Evolutionary conservation across 306 rosid species (phyloP), one percentile per base, ranked within the genome.

Genomic region (Oxytropis ochrocephala): DNA sequence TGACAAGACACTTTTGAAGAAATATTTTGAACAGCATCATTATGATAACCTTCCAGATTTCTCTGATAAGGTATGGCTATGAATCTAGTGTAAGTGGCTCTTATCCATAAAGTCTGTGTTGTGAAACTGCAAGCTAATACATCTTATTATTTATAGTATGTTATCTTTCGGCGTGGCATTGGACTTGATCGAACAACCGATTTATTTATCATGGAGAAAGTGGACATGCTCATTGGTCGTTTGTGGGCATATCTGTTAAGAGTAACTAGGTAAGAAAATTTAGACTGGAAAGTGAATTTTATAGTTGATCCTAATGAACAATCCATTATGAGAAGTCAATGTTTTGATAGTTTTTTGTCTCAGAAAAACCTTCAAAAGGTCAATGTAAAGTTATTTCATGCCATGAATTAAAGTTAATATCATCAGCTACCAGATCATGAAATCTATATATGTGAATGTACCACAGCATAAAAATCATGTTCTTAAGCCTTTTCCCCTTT

Each of bases 201-300:
- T 72, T 91, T 53, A 84, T 94, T 94, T 85, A 50, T 87, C 83
- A 75, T 91, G 96, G 96, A 88, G 95, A 94, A 94, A 84, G 76
- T 94, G 83, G 95, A 94, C 85, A 84, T 88, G 85, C 82, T 91
- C 70, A 85, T 94, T 85, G 86, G 78, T 69, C 86, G 88, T 14
- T 61, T 89, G 11, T 94, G 98, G 98, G 79, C 83, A 56, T 88
- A 84, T 85, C 64, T 94, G 71, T 72, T 88, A 67, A 79, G 82
- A 67, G 0, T 79, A 76, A 82, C 92, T 11, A 81, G 86, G 97
- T 88, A 76, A 75, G 87, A 56, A 17, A 13, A 17, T 70, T 33
- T 27, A 47, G 54, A 44, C 41, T 42, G 29, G 59, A 66, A 59
- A 36, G 36, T 67, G 14, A 19, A 65, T 24, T 38, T 64, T 44